phyloP scores from a whole-genome alignment of 495 filamentous ascomycete genomes.

The Tuber aestivum region DNA sequence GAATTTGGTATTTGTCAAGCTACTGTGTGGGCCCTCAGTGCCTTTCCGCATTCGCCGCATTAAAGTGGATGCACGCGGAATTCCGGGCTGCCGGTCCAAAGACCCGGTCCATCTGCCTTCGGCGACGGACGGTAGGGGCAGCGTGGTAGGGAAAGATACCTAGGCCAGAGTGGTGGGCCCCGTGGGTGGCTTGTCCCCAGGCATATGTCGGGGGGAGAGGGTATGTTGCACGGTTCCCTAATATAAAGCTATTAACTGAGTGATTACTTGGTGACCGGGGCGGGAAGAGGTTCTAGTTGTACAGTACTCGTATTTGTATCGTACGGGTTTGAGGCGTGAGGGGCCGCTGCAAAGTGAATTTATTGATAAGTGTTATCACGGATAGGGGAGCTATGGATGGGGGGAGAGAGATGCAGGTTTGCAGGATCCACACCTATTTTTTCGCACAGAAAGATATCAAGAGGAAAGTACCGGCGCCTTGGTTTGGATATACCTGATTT shows the following conservation, averaged over 20 bases:
- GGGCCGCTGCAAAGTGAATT: not conserved
- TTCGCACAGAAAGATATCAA: not conserved
- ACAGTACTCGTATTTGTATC: no score
- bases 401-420: no score
- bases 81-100: not conserved
- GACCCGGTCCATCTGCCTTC: not conserved
- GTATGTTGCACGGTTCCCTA: not conserved
- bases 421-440: no score
- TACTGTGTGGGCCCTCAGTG: no score
- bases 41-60: not conserved
- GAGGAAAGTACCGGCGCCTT: not conserved
- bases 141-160: not conserved
- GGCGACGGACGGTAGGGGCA: not conserved
- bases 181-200: not conserved
- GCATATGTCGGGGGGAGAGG: not conserved
- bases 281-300: not conserved
- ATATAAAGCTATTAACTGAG: not conserved
- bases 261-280: not conserved
- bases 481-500: not conserved
- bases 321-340: not conserved
- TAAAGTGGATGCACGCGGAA: not conserved
- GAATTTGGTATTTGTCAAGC: not conserved
- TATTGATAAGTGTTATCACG: no score
- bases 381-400: no score
- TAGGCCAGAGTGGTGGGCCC: not conserved